Percentiles rank a stretch among this genome's conserved stretches.
These are phyloP conservation scores for Aspergillus versicolor DNA, from an alignment of 2,329 filamentous ascomycete species.

Conservation along the genomic window DNA sequence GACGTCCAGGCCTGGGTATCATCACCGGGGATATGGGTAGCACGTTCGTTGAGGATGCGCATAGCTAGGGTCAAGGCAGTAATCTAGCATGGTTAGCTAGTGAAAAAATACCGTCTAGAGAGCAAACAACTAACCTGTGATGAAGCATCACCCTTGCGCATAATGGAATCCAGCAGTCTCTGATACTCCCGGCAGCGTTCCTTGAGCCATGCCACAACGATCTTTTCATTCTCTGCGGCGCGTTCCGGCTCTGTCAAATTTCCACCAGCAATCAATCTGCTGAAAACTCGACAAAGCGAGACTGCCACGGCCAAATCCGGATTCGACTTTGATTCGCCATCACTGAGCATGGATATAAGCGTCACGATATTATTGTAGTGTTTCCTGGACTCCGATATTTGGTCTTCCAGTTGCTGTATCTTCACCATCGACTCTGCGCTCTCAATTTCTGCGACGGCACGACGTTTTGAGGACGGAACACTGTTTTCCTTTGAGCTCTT, in stretches of 20 bases:
- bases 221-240: conserved; percentile 69
- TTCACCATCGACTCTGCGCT: conserved; percentile 59
- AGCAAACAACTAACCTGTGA: conserved; percentile 41
- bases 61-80: conserved; percentile 77
- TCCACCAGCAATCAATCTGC: conserved; percentile 74
- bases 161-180: conserved; percentile 58
- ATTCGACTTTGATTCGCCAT: conserved; percentile 52
- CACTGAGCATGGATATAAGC: conserved; percentile 62
- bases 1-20: conserved; percentile 70
- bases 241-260: conserved; percentile 65
- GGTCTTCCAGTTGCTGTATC: conserved; percentile 73
- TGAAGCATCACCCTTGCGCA: conserved; percentile 61
- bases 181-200: conserved; percentile 73
- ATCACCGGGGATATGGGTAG: conserved; percentile 59
- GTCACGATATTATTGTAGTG: conserved; percentile 88
- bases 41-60: conserved; percentile 80
- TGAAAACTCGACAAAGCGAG: conserved; percentile 81
- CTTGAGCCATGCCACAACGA: conserved; percentile 76
- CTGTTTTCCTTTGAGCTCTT: conserved; percentile 37
- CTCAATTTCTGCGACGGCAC: conserved; percentile 48
- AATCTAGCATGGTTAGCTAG: conserved; percentile 43
- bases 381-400: conserved; percentile 80
- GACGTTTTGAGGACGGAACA: conserved; percentile 43
- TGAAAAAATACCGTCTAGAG: not conserved
- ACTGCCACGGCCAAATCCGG: conserved; percentile 69